Evolutionary conservation across 805 yeast species (phyloP), one percentile per base, ranked within the genome.

Genomic region (Cyberlindnera mrakii): DNA sequence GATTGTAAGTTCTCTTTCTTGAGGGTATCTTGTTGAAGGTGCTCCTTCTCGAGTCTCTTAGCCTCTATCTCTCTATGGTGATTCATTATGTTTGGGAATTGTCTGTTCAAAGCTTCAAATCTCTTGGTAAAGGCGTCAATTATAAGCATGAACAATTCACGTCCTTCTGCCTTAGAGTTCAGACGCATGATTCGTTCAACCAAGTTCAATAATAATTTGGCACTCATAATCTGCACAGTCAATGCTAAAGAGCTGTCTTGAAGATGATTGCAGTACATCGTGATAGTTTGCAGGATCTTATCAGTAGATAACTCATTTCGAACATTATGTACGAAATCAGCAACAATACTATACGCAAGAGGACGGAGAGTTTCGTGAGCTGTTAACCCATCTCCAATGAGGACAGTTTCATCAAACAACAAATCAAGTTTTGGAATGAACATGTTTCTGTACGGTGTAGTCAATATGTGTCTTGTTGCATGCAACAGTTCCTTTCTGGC

Each of bases 141-240:
- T 51, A 93, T 89, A 32, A 85, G 72, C 76, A 93, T 78, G 65
- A 89, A 77, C 41, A 95, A 67, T 60, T 88, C 95, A 52, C 71
- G 60, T n/a, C 70, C 72, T 49, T 93, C 96, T 23, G 78, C 74
- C 51, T 85, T 85, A 41, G 85, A 84, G 33, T 85, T 90, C 53
- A 90, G 63, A 55, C 85, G 84, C 75, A 85, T 74, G 33, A 93
- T 84, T 35, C 95, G 70, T 52, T 95, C 99, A 17, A 93, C 91
- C 54, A 95, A 68, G 61, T 93, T 95, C 48, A 91, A 64, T 29
- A 93, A 65, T 29, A 93, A 68, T 63, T 90, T 91, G 3, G 97
- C 96, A 65, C 96, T 85, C 97, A 93, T 89, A 9, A 90, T 85
- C 62, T 95, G 98, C 31, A 90, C 96, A 6, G 95, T 85, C 47